phyloP scores from a whole-genome alignment of 2,329 filamentous ascomycete species.

The Penicillium nordicum region DNA sequence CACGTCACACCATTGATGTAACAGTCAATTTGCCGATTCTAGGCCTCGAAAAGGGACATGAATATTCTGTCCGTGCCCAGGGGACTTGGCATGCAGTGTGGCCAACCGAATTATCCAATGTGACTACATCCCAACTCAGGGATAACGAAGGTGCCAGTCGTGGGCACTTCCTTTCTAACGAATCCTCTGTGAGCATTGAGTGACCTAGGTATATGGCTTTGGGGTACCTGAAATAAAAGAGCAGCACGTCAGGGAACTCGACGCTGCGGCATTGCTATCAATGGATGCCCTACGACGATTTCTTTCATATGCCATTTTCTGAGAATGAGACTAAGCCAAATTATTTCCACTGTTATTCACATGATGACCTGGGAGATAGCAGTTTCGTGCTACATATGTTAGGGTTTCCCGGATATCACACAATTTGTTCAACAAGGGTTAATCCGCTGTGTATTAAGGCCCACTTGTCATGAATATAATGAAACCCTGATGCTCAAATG shows the following conservation, averaged over 20 bases:
- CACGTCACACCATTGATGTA: conserved; percentile 20
- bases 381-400: neutral
- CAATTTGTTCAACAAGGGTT: neutral
- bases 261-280: neutral
- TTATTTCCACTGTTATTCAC: neutral
- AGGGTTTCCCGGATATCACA: neutral
- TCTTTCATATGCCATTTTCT: neutral
- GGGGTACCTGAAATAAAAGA: neutral
- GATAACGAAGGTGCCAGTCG: conserved; percentile 15
- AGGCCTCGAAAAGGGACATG: conserved; percentile 27
- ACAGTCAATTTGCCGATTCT: conserved; percentile 27
- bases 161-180: conserved; percentile 28
- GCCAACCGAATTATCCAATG: conserved; percentile 21
- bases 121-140: conserved; percentile 24
- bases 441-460: neutral
- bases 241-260: neutral
- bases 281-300: no score
- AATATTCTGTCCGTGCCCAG: conserved; percentile 32
- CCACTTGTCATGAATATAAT: neutral
- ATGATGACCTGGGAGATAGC: neutral
- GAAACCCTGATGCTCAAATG: neutral
- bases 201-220: neutral
- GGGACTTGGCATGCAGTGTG: conserved; percentile 40
- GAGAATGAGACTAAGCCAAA: neutral
- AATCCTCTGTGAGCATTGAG: conserved; percentile 13